Evolutionary conservation across 176 grass and related monocot species (phyloP).

Genomic region (Avena atlantica): DNA sequence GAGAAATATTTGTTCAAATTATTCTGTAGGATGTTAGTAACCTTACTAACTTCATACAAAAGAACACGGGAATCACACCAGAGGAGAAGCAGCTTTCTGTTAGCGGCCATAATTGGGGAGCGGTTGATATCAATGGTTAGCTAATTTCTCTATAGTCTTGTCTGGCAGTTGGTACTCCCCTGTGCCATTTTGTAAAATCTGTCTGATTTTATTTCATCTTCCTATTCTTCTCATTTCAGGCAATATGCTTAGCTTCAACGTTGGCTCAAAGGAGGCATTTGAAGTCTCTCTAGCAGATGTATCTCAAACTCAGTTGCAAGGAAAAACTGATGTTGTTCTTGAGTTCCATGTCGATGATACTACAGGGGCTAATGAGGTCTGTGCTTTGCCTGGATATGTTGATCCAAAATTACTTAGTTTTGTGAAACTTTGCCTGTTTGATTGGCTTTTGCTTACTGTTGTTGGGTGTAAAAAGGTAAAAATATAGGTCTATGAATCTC

Average conservation of each 20-base stretch:
- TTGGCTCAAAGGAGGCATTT: constrained; percentile 87
- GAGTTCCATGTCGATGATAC: constrained; percentile 99
- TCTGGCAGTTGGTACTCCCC: neutral
- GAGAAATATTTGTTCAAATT: constrained; percentile 28
- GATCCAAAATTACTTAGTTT: constrained; percentile 15
- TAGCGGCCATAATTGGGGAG: constrained; percentile 86
- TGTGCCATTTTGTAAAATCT: neutral
- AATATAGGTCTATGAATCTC: constrained; percentile 20
- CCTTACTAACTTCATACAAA: constrained; percentile 84
- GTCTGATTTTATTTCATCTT: constrained; percentile 23
- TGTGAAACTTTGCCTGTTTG: constrained; percentile 31
- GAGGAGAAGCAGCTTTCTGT: constrained; percentile 94
- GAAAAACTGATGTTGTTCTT: constrained; percentile 91
- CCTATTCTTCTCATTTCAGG: constrained; percentile 58
- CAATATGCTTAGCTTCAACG: constrained; percentile 86
- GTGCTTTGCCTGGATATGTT: constrained; percentile 30
- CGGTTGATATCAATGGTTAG: constrained; percentile 82
- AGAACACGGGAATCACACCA: constrained; percentile 64
- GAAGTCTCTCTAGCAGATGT: constrained; percentile 95
- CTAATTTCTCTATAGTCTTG: constrained; percentile 39
- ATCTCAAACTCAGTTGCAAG: constrained; percentile 88
- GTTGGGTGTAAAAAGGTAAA: neutral
- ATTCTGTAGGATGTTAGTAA: constrained; percentile 76
- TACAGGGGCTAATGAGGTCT: constrained; percentile 87
- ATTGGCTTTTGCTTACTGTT: neutral